Base-by-base conservation (phyloP, 306 rosid species). In the Quercus alba region DNA sequence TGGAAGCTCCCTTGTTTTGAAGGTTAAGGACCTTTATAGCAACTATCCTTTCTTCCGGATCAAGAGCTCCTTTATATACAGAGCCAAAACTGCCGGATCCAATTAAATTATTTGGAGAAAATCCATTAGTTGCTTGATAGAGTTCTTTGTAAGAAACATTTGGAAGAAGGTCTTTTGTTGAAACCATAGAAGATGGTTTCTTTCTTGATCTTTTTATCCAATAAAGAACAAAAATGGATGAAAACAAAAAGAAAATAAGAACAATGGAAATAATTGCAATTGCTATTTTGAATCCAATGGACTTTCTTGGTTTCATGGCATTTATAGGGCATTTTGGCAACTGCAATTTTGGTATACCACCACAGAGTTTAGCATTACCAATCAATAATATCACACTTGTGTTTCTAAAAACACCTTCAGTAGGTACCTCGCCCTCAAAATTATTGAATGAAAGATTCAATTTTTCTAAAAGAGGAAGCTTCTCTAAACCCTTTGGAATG, bases 361-460 rank as follows among this genome's bases (percentile, higher is more conserved):
- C 83, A 25, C 86, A 83, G 0, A 78, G 83, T 26, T 83, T 70
- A 1, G 18, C 0, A 70, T 83, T 83, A 14, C 77, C 81, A 18
- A 6, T 1, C 44, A 79, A 4, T 12, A 28, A 75, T 28, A 72
- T 4, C 9, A 55, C 68, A 46, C 80, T 87, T 21, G 59, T 54
- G 23, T 87, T 87, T 54, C 0, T 0, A 7, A 90, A 87, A 3
- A 70, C 81, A 0, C 89, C 91, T 49, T 66, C 13, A 2, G 41
- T 77, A 31, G 85, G 87, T 1, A 89, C 89, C 58, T 80, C 86
- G 0, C 93, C 91, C 15, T 80, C 88, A 23, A 87, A 68, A 35
- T 51, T 56, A 66, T 85, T 89, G 52, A 75, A 87, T 3, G 91
- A 89, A 56, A 83, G 41, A 81, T 85, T 85, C 75, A 89, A 28